Evolutionary conservation across 371 early-diverging fungal genomes (phyloP), one percentile per base, ranked within the genome.

Genomic region (Lichtheimia ornata): DNA sequence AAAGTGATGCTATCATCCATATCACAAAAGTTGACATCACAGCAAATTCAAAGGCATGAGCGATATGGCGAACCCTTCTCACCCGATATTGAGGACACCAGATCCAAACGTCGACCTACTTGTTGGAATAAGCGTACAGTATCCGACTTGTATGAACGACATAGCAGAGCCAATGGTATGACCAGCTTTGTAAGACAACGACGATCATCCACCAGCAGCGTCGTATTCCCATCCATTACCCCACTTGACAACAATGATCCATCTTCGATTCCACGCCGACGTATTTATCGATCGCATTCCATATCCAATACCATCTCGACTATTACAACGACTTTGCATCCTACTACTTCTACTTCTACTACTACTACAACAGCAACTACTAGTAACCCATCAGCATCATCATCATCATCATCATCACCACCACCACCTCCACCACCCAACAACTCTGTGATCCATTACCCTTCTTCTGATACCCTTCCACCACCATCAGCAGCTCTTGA

Each of bases 1-100:
- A 35, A 66, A 6, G 73, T 84, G 41, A 73, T 85, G 74, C 66
- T 85, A 4, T 77, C 84, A 13, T 78, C 84, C 14, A 72, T 83
- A 13, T 81, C 84, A 1, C 76, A 79, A 58, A 79, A 74, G 53
- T 65, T 85, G 27, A 69, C 79, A 25, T 69, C 73, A 43, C 82
- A 76, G 41, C 72, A 74, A 50, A 53, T 73, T 0, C 74, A 76
- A 42, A 67, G 75, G 9, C 69, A 72, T 47, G 70, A 69, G 47
- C 61, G 61, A 5, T 76, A 47, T 17, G 47, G 22, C 11, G 22
- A 22, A 47, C 47, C 22, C 0, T 22, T 47, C 2, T 47, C 35
- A 2, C 35, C 6, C 4, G 35, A 35, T 6, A 35, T 9, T 35
- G 35, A 35, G 7, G 6, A 2, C 2, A 11, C 35, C 35, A 35